A percentile compares a stretch with the other conserved stretches of the same genome.
Evolutionary conservation across 352 stramenopile species (phyloP).

Genomic region (Globisporangium mamillatum): DNA sequence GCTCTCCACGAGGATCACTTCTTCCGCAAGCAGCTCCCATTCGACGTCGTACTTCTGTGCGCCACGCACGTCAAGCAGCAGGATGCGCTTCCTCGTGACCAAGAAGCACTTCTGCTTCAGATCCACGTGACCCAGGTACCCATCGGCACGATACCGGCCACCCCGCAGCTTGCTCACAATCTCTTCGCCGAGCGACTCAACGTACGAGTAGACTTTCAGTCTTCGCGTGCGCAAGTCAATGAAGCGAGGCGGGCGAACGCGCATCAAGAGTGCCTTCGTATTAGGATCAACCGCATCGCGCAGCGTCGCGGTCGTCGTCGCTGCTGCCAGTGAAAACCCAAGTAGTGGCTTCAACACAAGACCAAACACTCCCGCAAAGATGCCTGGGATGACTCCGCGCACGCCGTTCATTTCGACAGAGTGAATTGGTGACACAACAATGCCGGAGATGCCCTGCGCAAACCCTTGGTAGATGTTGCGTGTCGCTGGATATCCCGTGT

Average conservation of each 20-base stretch:
- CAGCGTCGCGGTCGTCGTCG: constrained; percentile 68
- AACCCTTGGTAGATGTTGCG: constrained; percentile 87
- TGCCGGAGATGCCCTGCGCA: constrained; percentile 77
- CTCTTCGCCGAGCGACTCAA: constrained; percentile 86
- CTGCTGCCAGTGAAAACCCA: constrained; percentile 70
- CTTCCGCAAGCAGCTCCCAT: constrained; percentile 78
- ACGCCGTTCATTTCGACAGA: constrained; percentile 77
- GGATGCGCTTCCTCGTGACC: constrained; percentile 79
- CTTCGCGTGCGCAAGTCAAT: constrained; percentile 78
- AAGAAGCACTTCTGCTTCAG: constrained; percentile 83
- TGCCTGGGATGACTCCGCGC: constrained; percentile 68
- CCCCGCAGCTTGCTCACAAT: constrained; percentile 79
- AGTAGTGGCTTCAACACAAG: constrained; percentile 81
- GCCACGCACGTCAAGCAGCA: constrained; percentile 73
- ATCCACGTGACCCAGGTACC: constrained; percentile 81
- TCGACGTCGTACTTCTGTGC: constrained; percentile 71
- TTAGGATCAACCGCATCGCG: constrained; percentile 79
- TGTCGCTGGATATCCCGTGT: constrained; percentile 82
- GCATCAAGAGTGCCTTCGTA: constrained; percentile 76
- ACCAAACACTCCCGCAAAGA: constrained; percentile 77
- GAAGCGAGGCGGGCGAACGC: constrained; percentile 70
- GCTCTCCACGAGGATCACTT: constrained; percentile 80
- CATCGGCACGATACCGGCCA: constrained; percentile 71
- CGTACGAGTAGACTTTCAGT: constrained; percentile 85
- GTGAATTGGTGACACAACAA: constrained; percentile 84